These are phyloP conservation scores for Exophiala xenobiotica DNA, from an alignment of 2,329 filamentous ascomycete genomes.

Conservation along the genomic window DNA sequence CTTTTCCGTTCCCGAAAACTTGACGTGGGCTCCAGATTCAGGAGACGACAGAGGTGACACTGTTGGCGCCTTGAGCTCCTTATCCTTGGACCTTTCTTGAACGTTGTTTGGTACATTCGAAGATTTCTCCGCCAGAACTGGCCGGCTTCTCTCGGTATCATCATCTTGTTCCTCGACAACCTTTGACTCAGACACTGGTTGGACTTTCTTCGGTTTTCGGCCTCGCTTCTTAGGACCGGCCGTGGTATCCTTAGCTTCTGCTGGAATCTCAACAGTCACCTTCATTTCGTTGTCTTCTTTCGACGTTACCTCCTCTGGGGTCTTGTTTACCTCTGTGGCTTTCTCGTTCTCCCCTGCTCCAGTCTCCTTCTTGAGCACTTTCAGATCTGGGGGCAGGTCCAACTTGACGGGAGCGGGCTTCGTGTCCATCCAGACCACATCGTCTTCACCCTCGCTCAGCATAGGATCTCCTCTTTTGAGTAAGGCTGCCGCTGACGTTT, in stretches of 20 bases:
- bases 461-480: constrained; percentile 22
- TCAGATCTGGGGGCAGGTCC: constrained; percentile 26
- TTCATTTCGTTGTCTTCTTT: constrained; percentile 8
- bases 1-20: background rate
- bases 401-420: constrained; percentile 29
- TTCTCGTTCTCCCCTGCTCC: constrained; percentile 8
- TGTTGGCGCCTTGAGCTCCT: constrained; percentile 10
- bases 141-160: background rate
- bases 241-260: constrained; percentile 11
- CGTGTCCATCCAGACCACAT: constrained; percentile 29
- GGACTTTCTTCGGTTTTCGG: constrained; percentile 26
- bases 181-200: constrained; percentile 9
- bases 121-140: constrained; percentile 20
- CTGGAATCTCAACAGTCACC: constrained; percentile 25
- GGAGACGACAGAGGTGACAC: constrained; percentile 18
- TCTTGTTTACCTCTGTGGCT: constrained; percentile 3
- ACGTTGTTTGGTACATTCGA: constrained; percentile 6
- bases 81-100: background rate
- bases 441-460: constrained; percentile 30
- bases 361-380: constrained; percentile 24
- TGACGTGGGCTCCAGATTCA: constrained; percentile 4
- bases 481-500: constrained; percentile 28
- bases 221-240: constrained; percentile 30
- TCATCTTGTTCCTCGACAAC: constrained; percentile 4
- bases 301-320: background rate